Percentiles rank a stretch among this genome's conserved stretches.
phyloP scores from a whole-genome alignment of 2,329 filamentous ascomycete species.

The Orbilia brochopaga region DNA sequence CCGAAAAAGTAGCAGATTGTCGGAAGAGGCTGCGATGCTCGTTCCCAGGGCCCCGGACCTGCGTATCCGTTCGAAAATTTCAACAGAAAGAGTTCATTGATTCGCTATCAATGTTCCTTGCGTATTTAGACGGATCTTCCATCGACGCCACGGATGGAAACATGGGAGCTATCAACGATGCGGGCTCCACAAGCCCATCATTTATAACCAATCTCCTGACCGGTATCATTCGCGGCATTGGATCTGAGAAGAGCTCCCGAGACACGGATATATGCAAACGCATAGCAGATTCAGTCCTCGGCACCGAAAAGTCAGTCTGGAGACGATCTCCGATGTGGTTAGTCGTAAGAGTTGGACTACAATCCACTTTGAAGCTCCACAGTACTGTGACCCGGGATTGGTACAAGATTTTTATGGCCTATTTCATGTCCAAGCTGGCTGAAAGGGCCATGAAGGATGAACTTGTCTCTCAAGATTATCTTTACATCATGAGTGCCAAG shows the following conservation, averaged over 20 bases:
- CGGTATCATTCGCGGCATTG: conserved; percentile 59
- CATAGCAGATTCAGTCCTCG: conserved; percentile 65
- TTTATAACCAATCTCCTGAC: conserved; percentile 64
- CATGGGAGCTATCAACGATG: conserved; percentile 40
- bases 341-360: conserved; percentile 63
- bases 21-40: conserved; percentile 59
- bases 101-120: conserved; percentile 38
- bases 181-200: conserved; percentile 57
- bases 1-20: conserved; percentile 57
- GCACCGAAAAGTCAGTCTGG: conserved; percentile 59
- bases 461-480: conserved; percentile 32
- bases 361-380: conserved; percentile 56
- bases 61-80: conserved; percentile 54
- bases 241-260: conserved; percentile 51
- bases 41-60: conserved; percentile 60
- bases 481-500: conserved; percentile 61
- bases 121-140: conserved; percentile 50
- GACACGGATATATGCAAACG: conserved; percentile 61
- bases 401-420: conserved; percentile 57
- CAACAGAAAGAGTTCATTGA: conserved; percentile 53
- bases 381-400: background rate
- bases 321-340: conserved; percentile 65
- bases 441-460: conserved; percentile 52
- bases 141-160: conserved; percentile 57
- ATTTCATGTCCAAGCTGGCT: conserved; percentile 56